phyloP scores from a whole-genome alignment of 257 asterid genomes.

The Rhazya stricta region DNA sequence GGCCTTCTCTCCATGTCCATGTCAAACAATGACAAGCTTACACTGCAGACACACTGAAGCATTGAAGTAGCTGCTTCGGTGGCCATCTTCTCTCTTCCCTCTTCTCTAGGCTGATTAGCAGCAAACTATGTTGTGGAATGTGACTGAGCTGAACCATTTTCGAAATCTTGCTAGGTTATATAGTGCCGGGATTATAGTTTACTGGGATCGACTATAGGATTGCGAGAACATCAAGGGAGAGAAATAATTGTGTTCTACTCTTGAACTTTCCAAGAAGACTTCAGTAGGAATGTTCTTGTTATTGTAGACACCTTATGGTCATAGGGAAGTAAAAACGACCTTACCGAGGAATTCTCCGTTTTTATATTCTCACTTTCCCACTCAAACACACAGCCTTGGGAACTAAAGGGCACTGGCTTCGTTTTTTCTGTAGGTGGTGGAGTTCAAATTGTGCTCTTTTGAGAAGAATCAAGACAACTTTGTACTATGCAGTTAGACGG shows the following conservation, averaged over 20 bases:
- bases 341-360: not conserved
- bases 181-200: not conserved
- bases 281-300: not conserved
- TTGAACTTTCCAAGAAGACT: not conserved
- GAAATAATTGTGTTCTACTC: no score
- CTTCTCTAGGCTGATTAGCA: not conserved
- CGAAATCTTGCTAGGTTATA: not conserved
- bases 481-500: no score
- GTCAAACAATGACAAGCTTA: slow-evolving; percentile 19
- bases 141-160: not conserved
- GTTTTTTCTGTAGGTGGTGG: no score
- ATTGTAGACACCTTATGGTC: not conserved
- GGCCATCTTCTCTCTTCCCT: slow-evolving; percentile 10
- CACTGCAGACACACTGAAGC: slow-evolving; percentile 19
- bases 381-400: not conserved
- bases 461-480: no score
- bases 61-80: slow-evolving; percentile 12
- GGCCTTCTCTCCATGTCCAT: slow-evolving; percentile 23
- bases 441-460: no score
- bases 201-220: not conserved
- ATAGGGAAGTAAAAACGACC: not conserved
- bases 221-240: not conserved
- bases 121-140: not conserved
- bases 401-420: not conserved
- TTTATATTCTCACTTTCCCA: no score